A percentile compares a stretch with the other conserved stretches of the same genome.
Evolutionary conservation across 116 monocot species (phyloP).

Genomic region (Posidonia oceanica): DNA sequence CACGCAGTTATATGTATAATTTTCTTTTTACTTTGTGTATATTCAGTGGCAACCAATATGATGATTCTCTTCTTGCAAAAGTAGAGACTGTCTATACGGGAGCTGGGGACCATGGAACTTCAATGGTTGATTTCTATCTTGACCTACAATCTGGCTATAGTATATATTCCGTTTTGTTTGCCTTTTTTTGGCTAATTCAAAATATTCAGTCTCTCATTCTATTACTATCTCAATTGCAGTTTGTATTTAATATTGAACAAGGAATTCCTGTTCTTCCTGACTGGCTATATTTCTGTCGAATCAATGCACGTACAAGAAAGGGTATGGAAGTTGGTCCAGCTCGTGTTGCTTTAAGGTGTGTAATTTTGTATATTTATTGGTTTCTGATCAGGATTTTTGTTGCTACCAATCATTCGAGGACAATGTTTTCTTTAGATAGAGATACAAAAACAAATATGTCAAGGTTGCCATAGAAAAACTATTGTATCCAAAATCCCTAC

Average conservation of each 20-base stretch:
- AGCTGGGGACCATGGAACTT: conserved; percentile 69
- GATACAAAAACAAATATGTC: too few relatives aligned
- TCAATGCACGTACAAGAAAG: conserved; percentile 61
- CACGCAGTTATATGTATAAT: background rate
- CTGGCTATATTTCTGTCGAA: conserved; percentile 78
- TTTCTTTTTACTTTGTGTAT: background rate
- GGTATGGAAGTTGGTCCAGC: conserved; percentile 62
- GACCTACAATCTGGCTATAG: background rate
- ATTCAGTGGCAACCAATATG: conserved; percentile 74
- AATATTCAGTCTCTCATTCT: background rate
- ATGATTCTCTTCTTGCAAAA: conserved; percentile 84
- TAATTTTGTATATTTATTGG: background rate
- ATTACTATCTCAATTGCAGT: conserved; percentile 32
- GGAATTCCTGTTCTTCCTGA: conserved; percentile 82
- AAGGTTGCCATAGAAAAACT: too few relatives aligned
- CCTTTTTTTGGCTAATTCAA: background rate
- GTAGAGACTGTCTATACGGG: conserved; percentile 80
- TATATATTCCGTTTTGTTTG: background rate
- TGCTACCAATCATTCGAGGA: too few relatives aligned
- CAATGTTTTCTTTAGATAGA: too few relatives aligned
- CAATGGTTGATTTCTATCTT: conserved; percentile 39
- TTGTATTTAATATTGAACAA: conserved; percentile 79
- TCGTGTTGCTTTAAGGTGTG: conserved; percentile 58
- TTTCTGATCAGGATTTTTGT: background rate
- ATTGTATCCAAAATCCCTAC: too few relatives aligned